Base-by-base conservation (phyloP, 805 yeast species). In the Candida tibetensis region DNA sequence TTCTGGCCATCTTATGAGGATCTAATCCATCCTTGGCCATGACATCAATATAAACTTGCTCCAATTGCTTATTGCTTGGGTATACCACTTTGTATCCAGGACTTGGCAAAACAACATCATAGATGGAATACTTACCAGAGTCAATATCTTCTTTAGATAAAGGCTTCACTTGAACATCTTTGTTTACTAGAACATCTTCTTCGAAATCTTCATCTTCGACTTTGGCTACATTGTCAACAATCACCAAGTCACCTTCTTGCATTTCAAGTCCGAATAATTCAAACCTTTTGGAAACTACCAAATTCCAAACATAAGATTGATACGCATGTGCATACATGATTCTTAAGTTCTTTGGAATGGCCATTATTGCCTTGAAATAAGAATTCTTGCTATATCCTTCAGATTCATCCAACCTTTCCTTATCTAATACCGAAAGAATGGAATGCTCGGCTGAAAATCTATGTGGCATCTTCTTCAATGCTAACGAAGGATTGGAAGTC, bases 261-360 rank as follows among this genome's bases (percentile, higher is more conserved):
- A 85, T 77, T 18, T 72, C 58, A 44, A 76, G 55, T 2, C 97
- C 97, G 60, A 74, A 83, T 39, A 81, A 55, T 51, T 77, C 77
- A 30, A 88, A 69, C 55, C 99, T 74, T 48, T 76, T 76, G 36
- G 95, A 82, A 1, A 89, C 91, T 25, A 82, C 95, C 36, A 73
- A 58, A 56, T 95, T 95, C 99, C 99, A 95, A 19, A 93, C 77
- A 55, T 82, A 93, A 46, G 96, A 87, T 64, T 93, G 99, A 60
- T 95, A 95, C 3, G 99, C 96, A 62, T 93, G 99, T 2, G 85
- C 96, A 56, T 93, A 93, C 95, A 93, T 91, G 41, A 90, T 78
- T 58, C 96, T 74, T 57, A 93, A 69, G 57, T 90, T 90, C 61
- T 96, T 77, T 23, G 99, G 98, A 48, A 93, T 85, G 40, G 88